Base-by-base conservation (phyloP, 768 basidiomycete species). In the Amanita exitialis region DNA sequence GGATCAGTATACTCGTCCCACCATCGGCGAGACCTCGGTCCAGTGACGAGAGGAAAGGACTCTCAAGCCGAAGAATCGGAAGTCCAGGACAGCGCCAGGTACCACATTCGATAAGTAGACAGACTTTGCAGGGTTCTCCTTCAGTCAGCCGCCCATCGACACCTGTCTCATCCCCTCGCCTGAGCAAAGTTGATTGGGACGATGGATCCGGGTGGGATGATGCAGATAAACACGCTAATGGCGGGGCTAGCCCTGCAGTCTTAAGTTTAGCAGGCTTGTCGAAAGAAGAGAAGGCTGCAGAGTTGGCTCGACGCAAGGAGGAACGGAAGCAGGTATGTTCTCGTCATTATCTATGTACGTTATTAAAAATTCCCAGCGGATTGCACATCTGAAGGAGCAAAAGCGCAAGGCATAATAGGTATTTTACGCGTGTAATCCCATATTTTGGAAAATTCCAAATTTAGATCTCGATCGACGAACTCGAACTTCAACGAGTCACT, bases 261-360 rank as follows among this genome's bases (percentile, higher is more conserved):
- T 50, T 66, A 2, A 57, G 61, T 21, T 69, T 72, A 50, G 66
- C 76, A 23, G 65, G 64, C 1, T 72, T 91, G 75, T 76, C 79
- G 23, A 96, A 92, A 64, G 95, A 96, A 64, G 92, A 94, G 58
- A 95, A 88, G 65, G 89, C 89, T 1, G 82, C 81, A n/a, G 91
- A 96, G 70, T 86, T 97, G 82, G 86, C 86, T 6, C 73, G 86
- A 56, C 74, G 93, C 53, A 86, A 94, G 61, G 94, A 97, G 63
- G 95, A 97, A 64, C 71, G 95, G 41, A 92, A 86, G 64, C 82
- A 90, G 72, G 90, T 90, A 49, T 16, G 78, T 66, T 15, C 28
- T 25, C 6, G n/a, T 20, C 16, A 52, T 51, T 36, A 39, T 28
- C 27, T 36, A 9, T 38, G 2, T 6, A 12, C 3, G 15, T 35